phyloP scores from a whole-genome alignment of 2,329 filamentous ascomycete genomes.

The Fusarium sp. region DNA sequence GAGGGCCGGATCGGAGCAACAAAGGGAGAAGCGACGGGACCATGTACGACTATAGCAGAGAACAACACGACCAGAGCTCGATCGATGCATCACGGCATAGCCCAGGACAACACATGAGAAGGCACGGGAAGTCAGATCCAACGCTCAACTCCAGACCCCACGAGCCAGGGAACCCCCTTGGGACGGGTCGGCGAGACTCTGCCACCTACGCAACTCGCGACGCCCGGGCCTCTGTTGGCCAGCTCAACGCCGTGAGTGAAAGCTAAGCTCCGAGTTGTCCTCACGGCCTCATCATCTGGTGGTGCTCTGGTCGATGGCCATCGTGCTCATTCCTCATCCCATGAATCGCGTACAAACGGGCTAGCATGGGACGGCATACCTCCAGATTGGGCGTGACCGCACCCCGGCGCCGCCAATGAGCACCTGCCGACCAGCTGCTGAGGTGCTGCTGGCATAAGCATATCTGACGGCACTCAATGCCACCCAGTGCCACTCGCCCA shows the following conservation, averaged over 20 bases:
- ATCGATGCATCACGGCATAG: constrained; percentile 21
- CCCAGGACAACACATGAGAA: constrained; percentile 26
- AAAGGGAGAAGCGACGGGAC: constrained; percentile 12
- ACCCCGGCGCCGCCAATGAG: constrained; percentile 23
- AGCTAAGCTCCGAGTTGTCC: not conserved
- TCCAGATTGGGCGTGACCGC: constrained; percentile 31
- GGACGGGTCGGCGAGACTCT: constrained; percentile 2
- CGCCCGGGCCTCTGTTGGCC: constrained; percentile 14
- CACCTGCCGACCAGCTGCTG: constrained; percentile 4
- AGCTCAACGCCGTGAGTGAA: constrained; percentile 5
- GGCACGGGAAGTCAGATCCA: constrained; percentile 17
- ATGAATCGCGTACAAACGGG: constrained; percentile 11
- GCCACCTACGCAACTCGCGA: constrained; percentile 17
- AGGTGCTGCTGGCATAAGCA: constrained; percentile 42
- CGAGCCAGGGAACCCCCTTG: constrained; percentile 26
- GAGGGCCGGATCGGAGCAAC: constrained; percentile 15
- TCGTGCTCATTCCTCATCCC: constrained; percentile 13
- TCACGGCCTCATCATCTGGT: not conserved
- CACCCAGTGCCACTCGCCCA: constrained; percentile 19
- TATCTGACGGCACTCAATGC: constrained; percentile 43
- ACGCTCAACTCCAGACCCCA: constrained; percentile 13
- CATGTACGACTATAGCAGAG: constrained; percentile 1
- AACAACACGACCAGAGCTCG: constrained; percentile 32
- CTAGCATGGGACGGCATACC: constrained; percentile 17
- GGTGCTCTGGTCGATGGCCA: not conserved